Evolutionary conservation across 306 rosid species (phyloP).

Genomic region (Quercus variabilis): DNA sequence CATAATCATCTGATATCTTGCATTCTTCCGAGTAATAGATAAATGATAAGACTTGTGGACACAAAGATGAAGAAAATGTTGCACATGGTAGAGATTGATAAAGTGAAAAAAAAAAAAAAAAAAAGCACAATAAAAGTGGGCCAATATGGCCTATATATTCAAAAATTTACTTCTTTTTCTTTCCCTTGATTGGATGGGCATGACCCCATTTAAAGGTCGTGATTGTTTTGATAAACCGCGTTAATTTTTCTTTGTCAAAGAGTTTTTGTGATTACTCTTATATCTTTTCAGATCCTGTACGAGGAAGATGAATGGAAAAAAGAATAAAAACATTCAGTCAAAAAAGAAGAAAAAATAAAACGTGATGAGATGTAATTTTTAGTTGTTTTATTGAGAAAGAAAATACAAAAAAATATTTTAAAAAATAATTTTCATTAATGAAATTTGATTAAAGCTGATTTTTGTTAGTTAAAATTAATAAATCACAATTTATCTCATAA

Average conservation of each 20-base stretch:
- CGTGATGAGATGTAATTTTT: neutral
- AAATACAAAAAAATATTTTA: too few relatives aligned
- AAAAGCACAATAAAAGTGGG: slow-evolving; percentile 47
- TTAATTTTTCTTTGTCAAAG: neutral
- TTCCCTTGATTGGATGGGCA: slow-evolving; percentile 28
- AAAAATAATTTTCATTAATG: too few relatives aligned
- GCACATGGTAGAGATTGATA: slow-evolving; percentile 39
- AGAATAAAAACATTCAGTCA: neutral
- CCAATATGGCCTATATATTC: slow-evolving; percentile 43
- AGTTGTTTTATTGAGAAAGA: neutral
- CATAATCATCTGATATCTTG: slow-evolving; percentile 15
- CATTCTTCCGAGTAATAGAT: neutral
- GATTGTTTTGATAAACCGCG: neutral
- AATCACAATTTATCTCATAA: too few relatives aligned
- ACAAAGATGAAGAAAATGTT: slow-evolving; percentile 22
- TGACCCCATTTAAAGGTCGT: neutral
- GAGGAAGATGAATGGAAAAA: neutral
- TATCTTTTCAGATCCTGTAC: neutral
- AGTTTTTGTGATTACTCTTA: neutral
- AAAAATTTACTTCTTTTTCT: slow-evolving; percentile 17
- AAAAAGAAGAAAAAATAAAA: neutral
- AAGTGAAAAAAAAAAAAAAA: slow-evolving; percentile 26
- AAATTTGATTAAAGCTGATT: too few relatives aligned
- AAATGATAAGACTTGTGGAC: slow-evolving; percentile 14
- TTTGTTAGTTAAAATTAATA: too few relatives aligned